A percentile compares a stretch with the other conserved stretches of the same genome.
phyloP scores from a whole-genome alignment of 2,329 filamentous ascomycete species.

The Penicillium crustosum region DNA sequence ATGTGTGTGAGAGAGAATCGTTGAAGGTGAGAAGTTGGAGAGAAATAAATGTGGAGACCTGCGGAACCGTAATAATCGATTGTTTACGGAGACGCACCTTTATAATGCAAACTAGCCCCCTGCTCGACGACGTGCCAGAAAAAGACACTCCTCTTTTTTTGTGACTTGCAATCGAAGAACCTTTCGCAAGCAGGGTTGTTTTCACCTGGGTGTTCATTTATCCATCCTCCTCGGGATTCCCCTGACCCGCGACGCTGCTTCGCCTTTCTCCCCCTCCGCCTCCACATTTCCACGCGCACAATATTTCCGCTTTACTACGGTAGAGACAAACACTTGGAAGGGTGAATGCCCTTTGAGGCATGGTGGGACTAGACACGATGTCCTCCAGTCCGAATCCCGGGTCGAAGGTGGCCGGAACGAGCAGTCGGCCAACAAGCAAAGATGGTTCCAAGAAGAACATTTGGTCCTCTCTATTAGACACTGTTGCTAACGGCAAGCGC shows the following conservation, averaged over 20 bases:
- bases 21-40: slow-evolving; percentile 11
- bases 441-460: slow-evolving; percentile 76
- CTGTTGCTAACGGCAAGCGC: slow-evolving; percentile 83
- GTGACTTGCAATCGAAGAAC: neutral
- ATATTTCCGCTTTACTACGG: slow-evolving; percentile 3
- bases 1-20: slow-evolving; percentile 8
- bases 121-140: slow-evolving; percentile 16
- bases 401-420: slow-evolving; percentile 32
- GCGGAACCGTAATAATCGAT: slow-evolving; percentile 29
- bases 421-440: slow-evolving; percentile 53
- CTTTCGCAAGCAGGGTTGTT: neutral
- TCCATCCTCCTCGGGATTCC: slow-evolving; percentile 26
- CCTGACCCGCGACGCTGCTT: slow-evolving; percentile 31
- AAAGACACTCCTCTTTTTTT: neutral
- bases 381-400: slow-evolving; percentile 40
- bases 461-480: slow-evolving; percentile 91
- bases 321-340: slow-evolving; percentile 29
- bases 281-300: slow-evolving; percentile 15
- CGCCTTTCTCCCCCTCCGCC: slow-evolving; percentile 10
- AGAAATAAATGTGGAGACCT: slow-evolving; percentile 22
- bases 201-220: neutral
- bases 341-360: slow-evolving; percentile 34
- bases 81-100: slow-evolving; percentile 24
- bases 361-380: slow-evolving; percentile 41
- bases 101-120: slow-evolving; percentile 11